phyloP scores from a whole-genome alignment of 1,139 yeast genomes.

The Debaryomycetaceae sp. region DNA sequence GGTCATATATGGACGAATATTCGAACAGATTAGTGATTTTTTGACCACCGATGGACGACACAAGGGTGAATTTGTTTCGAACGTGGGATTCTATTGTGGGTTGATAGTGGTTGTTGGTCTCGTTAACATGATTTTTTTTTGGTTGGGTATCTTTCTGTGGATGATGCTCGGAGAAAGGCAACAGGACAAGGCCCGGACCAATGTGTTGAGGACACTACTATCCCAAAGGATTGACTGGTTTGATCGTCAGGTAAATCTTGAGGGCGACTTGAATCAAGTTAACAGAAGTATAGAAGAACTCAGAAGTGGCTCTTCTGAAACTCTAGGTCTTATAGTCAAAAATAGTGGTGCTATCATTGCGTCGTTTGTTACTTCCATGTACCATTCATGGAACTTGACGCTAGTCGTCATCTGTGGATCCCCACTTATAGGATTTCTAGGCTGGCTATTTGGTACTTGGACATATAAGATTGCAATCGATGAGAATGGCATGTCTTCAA shows the following conservation, averaged over 20 bases:
- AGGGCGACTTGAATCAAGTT: conserved; percentile 63
- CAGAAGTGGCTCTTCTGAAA: conserved; percentile 66
- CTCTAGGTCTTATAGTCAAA: conserved; percentile 55
- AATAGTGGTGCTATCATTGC: conserved; percentile 52
- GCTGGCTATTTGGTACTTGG: conserved; percentile 48
- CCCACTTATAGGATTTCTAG: conserved; percentile 59
- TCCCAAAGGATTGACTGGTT: conserved; percentile 51
- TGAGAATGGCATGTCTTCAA: conserved; percentile 57
- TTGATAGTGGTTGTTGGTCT: conserved; percentile 57
- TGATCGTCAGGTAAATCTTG: conserved; percentile 49
- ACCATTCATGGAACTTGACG: conserved; percentile 81
- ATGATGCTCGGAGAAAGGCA: conserved; percentile 72
- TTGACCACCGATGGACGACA: conserved; percentile 23
- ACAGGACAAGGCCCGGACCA: conserved; percentile 52
- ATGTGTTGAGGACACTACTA: conserved; percentile 36
- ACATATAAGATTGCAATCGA: conserved; percentile 47
- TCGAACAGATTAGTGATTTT: conserved; percentile 45
- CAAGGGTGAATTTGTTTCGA: conserved; percentile 33
- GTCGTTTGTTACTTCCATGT: conserved; percentile 63
- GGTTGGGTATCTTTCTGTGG: conserved; percentile 62
- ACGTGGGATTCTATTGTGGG: conserved; percentile 48
- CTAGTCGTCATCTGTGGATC: conserved; percentile 66
- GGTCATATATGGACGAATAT: conserved; percentile 62
- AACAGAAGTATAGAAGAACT: conserved; percentile 79
- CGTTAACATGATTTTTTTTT: conserved; percentile 46